Conservation (phyloP, 2,329 filamentous ascomycete species). For the Epichloe bromicola region DNA sequence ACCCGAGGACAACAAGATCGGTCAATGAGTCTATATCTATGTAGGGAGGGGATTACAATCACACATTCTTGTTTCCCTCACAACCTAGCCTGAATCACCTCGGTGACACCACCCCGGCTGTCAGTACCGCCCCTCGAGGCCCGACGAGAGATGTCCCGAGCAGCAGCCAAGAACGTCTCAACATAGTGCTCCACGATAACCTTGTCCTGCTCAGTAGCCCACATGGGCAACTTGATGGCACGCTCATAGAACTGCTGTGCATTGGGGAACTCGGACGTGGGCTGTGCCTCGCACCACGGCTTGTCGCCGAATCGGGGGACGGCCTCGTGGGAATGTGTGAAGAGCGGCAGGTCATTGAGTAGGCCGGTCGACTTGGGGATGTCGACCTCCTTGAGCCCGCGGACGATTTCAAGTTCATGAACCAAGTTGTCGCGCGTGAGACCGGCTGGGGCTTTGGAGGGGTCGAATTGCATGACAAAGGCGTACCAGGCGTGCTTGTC, state of each 20-base stretch:
- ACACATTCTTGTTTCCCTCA: no score
- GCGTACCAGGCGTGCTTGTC: background rate
- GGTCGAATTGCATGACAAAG: background rate
- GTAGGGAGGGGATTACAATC: no score
- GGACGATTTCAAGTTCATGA: background rate
- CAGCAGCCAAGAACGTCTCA: background rate
- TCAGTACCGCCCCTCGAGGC: no score
- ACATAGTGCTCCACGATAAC: background rate
- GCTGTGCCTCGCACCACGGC: background rate
- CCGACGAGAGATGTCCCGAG: no score
- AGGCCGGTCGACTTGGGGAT: conserved; percentile 4
- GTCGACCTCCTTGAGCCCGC: conserved; percentile 4
- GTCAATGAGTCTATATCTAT: no score
- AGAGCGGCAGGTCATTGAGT: conserved; percentile 3
- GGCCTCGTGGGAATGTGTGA: background rate
- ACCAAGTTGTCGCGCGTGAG: conserved; percentile 4
- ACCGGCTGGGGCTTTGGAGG: background rate
- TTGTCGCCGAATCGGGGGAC: background rate
- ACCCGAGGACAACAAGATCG: no score
- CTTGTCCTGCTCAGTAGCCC: background rate
- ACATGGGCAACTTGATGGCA: conserved; percentile 6
- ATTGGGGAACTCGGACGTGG: background rate
- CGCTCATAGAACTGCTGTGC: conserved; percentile 1
- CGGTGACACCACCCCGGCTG: no score
- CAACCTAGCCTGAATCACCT: no score